phyloP scores from a whole-genome alignment of 169 alveolate species.

The Cryptosporidium ryanae region DNA sequence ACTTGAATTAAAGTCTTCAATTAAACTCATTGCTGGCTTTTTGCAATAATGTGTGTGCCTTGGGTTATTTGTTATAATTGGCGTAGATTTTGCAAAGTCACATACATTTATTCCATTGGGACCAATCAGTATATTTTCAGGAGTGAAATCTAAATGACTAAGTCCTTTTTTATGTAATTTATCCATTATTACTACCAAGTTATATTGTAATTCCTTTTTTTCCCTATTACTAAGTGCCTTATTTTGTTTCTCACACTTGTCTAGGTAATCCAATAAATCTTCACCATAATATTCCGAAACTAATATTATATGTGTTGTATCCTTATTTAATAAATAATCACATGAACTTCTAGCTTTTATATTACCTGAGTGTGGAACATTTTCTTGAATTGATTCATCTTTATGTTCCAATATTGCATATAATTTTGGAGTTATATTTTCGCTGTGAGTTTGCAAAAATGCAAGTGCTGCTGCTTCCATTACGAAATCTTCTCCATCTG shows the following conservation, averaged over 20 bases:
- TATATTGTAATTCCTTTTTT: constrained; percentile 78
- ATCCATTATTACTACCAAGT: constrained; percentile 76
- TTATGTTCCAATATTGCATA: constrained; percentile 79
- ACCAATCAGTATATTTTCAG: constrained; percentile 83
- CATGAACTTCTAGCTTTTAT: constrained; percentile 40
- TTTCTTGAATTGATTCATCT: constrained; percentile 43
- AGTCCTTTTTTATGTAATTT: constrained; percentile 83
- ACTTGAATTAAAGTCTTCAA: constrained; percentile 18
- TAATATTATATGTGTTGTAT: constrained; percentile 77
- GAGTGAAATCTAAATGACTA: constrained; percentile 85
- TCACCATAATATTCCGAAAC: constrained; percentile 81
- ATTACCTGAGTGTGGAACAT: constrained; percentile 2
- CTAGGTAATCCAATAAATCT: constrained; percentile 80
- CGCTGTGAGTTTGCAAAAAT: constrained; percentile 74
- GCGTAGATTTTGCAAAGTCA: constrained; percentile 84
- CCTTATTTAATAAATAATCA: constrained; percentile 75
- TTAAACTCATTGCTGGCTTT: background rate
- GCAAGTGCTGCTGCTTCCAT: constrained; percentile 85
- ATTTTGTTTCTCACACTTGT: constrained; percentile 74
- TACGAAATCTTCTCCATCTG: constrained; percentile 86
- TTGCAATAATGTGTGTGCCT: constrained; percentile 77
- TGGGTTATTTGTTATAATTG: constrained; percentile 79
- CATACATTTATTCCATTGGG: constrained; percentile 81
- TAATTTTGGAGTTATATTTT: constrained; percentile 80
- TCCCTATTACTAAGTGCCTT: constrained; percentile 79